phyloP scores from a whole-genome alignment of 1,284 basidiomycete genomes.

The Rhodotorula sp. region DNA sequence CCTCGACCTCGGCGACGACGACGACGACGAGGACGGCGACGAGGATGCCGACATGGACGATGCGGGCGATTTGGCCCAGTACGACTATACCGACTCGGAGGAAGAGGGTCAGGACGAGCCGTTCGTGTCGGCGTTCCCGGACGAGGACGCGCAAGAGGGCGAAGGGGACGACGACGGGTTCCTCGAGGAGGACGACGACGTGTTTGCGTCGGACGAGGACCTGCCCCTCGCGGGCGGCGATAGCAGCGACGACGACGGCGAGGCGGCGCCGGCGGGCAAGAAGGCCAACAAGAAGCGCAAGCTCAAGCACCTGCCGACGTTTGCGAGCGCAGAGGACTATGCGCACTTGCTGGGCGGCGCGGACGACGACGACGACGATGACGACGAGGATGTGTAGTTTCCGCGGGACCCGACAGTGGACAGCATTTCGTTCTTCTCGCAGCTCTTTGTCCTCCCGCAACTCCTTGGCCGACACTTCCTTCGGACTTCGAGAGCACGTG shows the following conservation, averaged over 20 bases:
- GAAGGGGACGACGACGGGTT: slow-evolving; percentile 43
- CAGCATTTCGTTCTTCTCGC: too few species aligned
- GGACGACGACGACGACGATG: slow-evolving; percentile 48
- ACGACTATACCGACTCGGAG: slow-evolving; percentile 22
- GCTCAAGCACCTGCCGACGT: slow-evolving; percentile 72
- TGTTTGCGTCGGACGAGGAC: slow-evolving; percentile 45
- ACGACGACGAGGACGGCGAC: slow-evolving; percentile 28
- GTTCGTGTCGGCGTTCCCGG: slow-evolving; percentile 43
- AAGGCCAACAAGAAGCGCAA: slow-evolving; percentile 69
- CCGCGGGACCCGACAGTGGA: background rate
- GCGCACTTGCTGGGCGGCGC: slow-evolving; percentile 83
- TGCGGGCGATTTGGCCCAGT: slow-evolving; percentile 23
- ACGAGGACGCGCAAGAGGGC: slow-evolving; percentile 45
- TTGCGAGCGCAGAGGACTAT: slow-evolving; percentile 95
- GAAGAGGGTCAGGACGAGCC: slow-evolving; percentile 17
- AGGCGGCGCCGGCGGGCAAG: slow-evolving; percentile 53
- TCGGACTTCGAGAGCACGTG: too few species aligned
- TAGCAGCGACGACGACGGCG: slow-evolving; percentile 61
- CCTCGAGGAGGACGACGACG: slow-evolving; percentile 44
- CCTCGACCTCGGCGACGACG: slow-evolving; percentile 35
- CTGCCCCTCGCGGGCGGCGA: slow-evolving; percentile 49
- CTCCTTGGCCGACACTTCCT: too few species aligned
- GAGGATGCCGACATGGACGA: slow-evolving; percentile 22
- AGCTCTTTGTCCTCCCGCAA: too few species aligned
- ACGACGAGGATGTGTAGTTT: too few species aligned